These are phyloP conservation scores for Pulveroboletus ravenelii DNA, from an alignment of 768 basidiomycete genomes.

Conservation along the genomic window DNA sequence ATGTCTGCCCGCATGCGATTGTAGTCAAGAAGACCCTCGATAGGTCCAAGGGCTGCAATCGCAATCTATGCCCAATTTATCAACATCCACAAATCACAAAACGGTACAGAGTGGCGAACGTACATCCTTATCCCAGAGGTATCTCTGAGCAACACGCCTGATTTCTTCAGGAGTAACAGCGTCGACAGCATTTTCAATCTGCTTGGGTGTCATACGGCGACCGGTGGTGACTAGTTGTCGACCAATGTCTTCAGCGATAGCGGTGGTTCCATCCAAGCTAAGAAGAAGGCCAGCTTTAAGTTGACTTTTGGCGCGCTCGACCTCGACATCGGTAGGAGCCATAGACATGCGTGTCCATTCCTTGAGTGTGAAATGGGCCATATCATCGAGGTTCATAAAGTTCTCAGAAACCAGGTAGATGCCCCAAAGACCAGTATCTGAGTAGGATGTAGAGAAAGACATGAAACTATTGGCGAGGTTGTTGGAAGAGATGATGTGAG, in stretches of 20 bases:
- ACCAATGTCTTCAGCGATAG: slow-evolving; percentile 98
- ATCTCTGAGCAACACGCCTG: slow-evolving; percentile 91
- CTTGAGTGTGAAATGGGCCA: slow-evolving; percentile 88
- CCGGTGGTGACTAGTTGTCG: slow-evolving; percentile 94
- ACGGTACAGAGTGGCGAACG: slow-evolving; percentile 25
- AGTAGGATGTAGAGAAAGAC: slow-evolving; percentile 98
- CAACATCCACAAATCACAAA: neutral
- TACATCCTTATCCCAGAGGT: slow-evolving; percentile 95
- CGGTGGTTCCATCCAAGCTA: slow-evolving; percentile 91
- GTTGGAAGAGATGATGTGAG: slow-evolving; percentile 85
- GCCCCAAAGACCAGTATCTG: slow-evolving; percentile 98
- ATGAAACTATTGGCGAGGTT: slow-evolving; percentile 99
- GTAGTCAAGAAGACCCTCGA: slow-evolving; percentile 94
- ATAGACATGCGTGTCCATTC: slow-evolving; percentile 97
- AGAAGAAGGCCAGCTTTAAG: slow-evolving; percentile 92
- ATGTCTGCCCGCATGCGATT: slow-evolving; percentile 81
- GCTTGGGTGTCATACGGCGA: slow-evolving; percentile 81
- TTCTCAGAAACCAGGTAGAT: slow-evolving; percentile 97
- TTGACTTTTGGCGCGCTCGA: slow-evolving; percentile 97
- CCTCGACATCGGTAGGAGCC: slow-evolving; percentile 76
- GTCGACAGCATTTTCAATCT: slow-evolving; percentile 91
- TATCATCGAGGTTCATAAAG: slow-evolving; percentile 87
- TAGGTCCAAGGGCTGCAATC: slow-evolving; percentile 82
- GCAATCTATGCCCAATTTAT: slow-evolving; percentile 51
- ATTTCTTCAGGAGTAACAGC: slow-evolving; percentile 86